Evolutionary conservation across 2,329 filamentous ascomycete species (phyloP), one percentile per base, ranked within the genome.

Genomic region (Trichoderma cornu-damae): DNA sequence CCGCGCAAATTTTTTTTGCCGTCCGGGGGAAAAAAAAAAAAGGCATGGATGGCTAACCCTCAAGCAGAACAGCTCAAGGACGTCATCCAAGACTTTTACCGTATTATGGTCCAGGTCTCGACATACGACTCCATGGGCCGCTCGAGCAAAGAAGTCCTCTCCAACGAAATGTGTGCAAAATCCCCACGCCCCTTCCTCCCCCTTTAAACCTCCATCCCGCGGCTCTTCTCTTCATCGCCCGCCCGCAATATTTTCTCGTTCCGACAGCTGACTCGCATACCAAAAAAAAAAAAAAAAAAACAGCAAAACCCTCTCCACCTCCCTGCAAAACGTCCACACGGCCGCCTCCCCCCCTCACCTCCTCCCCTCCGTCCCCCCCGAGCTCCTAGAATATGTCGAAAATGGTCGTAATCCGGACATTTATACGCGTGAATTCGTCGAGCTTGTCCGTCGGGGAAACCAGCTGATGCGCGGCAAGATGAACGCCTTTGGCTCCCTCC

Each of bases 341-440:
- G 71, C 75, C 9, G 74, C 77, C 57, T 67, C 73, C 20, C 70
- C 72, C 22, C 72, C 73, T 11, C 60, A 69, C 62, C 61, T 65
- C 20, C 76, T 84, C 38, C 81, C 82, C 4, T 71, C 69, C 30
- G 77, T 86, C 20, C 84, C 84, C 2, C 79, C 79, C 51, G 84
- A 87, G 65, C 78, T 88, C 11, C 77, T 87, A 60, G 76, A 83
- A 66, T 88, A 88, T 72, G 85, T 88, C 65, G 85, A 88, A 69
- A 82, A 83, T 67, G 85, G 85, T 43, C 83, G 85, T 50, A 88
- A 88, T 74, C 85, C 85, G 2, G 85, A 88, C 71, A 88, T 88
- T 64, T 88, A 88, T 76, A 88, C 85, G 55, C 78, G 85, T 66
- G 85, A 88, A 74, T 88, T 88, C 65, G 84, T 88, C 66, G 85